phyloP scores from a whole-genome alignment of 257 asterid genomes.

The Craterostigma plantagineum region DNA sequence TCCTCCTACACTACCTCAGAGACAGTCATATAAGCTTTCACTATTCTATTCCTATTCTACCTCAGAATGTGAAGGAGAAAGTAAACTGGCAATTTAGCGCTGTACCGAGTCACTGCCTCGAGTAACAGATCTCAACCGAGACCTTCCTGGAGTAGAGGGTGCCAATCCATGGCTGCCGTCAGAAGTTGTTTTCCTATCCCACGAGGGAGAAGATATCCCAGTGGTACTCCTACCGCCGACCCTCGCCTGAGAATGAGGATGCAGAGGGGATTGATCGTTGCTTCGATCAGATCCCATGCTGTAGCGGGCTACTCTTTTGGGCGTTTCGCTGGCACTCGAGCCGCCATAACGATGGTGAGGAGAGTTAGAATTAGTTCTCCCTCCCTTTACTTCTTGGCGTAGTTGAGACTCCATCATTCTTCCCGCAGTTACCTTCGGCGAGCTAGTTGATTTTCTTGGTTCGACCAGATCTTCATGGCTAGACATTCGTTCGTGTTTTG shows the following conservation, averaged over 20 bases:
- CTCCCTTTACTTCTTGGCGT: too few species aligned
- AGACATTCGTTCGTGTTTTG: constrained; percentile 15
- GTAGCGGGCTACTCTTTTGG: constrained; percentile 35
- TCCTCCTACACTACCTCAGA: not conserved
- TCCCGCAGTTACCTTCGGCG: constrained; percentile 19
- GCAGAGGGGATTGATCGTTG: constrained; percentile 57
- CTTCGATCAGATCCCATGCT: constrained; percentile 50
- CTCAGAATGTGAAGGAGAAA: too few species aligned
- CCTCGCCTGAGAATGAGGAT: constrained; percentile 45
- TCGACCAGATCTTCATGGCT: constrained; percentile 25
- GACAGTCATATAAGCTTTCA: too few species aligned
- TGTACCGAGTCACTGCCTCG: constrained; percentile 63
- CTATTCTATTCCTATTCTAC: too few species aligned
- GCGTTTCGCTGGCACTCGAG: constrained; percentile 40
- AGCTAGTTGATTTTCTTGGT: constrained; percentile 18
- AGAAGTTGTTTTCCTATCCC: constrained; percentile 54
- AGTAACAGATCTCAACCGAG: constrained; percentile 62
- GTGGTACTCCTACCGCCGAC: constrained; percentile 23
- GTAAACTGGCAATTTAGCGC: not conserved
- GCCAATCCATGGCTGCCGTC: constrained; percentile 50
- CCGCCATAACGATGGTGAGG: constrained; percentile 41
- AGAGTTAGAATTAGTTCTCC: constrained; percentile 30
- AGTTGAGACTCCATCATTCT: constrained; percentile 41
- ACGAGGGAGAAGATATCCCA: constrained; percentile 67
- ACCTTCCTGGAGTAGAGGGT: constrained; percentile 77